These are phyloP conservation scores for Fusarium xylarioides DNA, from an alignment of 2,329 filamentous ascomycete genomes.

Conservation along the genomic window DNA sequence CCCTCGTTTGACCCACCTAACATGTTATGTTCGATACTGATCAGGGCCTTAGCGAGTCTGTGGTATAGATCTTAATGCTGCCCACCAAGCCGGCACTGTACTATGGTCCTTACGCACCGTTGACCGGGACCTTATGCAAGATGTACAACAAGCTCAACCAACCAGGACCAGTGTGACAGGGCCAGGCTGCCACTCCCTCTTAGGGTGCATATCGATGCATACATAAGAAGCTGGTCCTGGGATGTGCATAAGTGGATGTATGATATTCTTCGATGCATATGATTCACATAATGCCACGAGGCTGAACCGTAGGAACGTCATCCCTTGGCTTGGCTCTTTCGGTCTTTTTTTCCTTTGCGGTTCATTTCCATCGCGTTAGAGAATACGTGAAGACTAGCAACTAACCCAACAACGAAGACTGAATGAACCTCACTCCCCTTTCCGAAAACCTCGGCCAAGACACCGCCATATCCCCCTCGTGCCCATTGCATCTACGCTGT, in stretches of 20 bases:
- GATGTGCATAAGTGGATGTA: conserved; percentile 37
- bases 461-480: not conserved
- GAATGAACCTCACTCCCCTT: conserved; percentile 3
- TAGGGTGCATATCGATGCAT: conserved; percentile 35
- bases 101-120: conserved; percentile 33
- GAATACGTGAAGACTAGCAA: not conserved
- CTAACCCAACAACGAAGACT: not conserved
- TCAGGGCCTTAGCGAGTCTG: conserved; percentile 34
- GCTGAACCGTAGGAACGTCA: conserved; percentile 16
- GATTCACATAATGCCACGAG: conserved; percentile 31
- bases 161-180: conserved; percentile 35
- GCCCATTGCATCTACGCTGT: not conserved
- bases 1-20: too few species aligned
- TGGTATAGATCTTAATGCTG: conserved; percentile 41
- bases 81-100: conserved; percentile 28
- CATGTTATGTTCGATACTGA: too few species aligned
- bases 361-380: not conserved
- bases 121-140: conserved; percentile 40
- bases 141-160: conserved; percentile 40
- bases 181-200: conserved; percentile 32
- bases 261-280: conserved; percentile 28
- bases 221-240: conserved; percentile 25
- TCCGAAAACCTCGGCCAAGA: conserved; percentile 16
- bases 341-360: not conserved
- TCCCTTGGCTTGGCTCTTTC: not conserved